Evolutionary conservation across 2,329 filamentous ascomycete genomes (phyloP).

Genomic region (Chaetomium sp.): DNA sequence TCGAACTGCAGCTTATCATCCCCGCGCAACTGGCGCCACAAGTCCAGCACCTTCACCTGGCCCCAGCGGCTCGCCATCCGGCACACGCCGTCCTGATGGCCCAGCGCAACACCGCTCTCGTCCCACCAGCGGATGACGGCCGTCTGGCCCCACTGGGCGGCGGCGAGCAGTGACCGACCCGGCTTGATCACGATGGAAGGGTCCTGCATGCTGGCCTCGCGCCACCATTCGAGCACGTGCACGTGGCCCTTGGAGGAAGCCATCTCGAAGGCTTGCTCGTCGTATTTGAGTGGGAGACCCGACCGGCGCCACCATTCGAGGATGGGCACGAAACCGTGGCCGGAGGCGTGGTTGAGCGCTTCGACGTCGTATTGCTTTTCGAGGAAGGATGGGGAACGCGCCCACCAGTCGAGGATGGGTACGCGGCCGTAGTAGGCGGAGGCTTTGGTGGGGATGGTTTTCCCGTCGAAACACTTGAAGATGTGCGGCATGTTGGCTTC

Average conservation of each 20-base stretch:
- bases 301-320: conserved; percentile 84
- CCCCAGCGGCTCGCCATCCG: conserved; percentile 81
- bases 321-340: conserved; percentile 75
- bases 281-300: conserved; percentile 74
- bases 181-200: conserved; percentile 62
- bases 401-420: conserved; percentile 88
- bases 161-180: conserved; percentile 76
- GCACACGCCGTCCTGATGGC: conserved; percentile 73
- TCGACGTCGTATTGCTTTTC: conserved; percentile 82
- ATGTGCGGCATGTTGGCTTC: conserved; percentile 60
- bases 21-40: conserved; percentile 71
- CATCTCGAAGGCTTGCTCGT: conserved; percentile 79
- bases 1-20: conserved; percentile 40
- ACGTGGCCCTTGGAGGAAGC: conserved; percentile 79
- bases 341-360: conserved; percentile 80
- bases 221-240: conserved; percentile 92
- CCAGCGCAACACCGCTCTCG: conserved; percentile 68
- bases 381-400: conserved; percentile 70
- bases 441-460: conserved; percentile 79
- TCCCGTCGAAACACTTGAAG: conserved; percentile 80
- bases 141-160: conserved; percentile 73
- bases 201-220: conserved; percentile 57
- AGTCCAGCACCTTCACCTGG: conserved; percentile 73
- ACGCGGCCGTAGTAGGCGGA: conserved; percentile 79
- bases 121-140: conserved; percentile 85